Conservation (phyloP, 306 rosid genomes). For the Cucurbita argyrosperma region DNA sequence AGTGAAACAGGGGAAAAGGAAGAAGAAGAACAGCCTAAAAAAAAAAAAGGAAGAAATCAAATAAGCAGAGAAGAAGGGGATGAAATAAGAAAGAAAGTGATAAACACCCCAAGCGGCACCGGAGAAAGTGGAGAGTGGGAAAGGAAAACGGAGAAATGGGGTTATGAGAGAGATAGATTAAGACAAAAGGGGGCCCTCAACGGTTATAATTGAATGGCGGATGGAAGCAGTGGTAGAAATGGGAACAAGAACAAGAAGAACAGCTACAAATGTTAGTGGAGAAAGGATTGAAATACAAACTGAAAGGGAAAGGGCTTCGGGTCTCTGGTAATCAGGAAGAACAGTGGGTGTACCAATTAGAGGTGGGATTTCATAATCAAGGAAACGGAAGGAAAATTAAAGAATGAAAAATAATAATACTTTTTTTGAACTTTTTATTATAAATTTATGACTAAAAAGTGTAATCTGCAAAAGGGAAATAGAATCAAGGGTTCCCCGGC, state of each 20-base stretch:
- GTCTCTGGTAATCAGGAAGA: not conserved
- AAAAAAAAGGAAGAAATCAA: not conserved
- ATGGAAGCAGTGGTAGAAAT: not conserved
- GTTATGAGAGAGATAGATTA: not conserved
- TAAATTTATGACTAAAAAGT: not conserved
- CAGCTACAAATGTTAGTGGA: not conserved
- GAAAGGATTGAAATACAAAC: not conserved
- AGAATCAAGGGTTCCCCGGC: not conserved
- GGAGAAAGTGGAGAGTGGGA: slow-evolving; percentile 5
- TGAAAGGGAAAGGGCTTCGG: not conserved
- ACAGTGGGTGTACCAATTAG: not conserved
- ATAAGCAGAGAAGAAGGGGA: not conserved
- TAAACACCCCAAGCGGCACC: not conserved
- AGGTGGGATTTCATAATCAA: not conserved
- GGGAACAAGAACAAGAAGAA: not conserved
- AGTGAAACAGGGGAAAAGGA: not conserved
- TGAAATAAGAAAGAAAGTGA: not conserved
- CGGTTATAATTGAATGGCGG: not conserved
- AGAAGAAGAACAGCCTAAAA: not conserved
- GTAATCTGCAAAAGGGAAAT: too few species aligned
- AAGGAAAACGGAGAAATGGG: not conserved
- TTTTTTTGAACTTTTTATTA: too few species aligned
- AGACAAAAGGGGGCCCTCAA: not conserved
- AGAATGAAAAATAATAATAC: too few species aligned
- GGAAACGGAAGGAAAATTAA: too few species aligned